Percentiles rank a stretch among this genome's conserved stretches.
Evolutionary conservation across 805 yeast genomes (phyloP).

Genomic region (Yarrowia sp.): DNA sequence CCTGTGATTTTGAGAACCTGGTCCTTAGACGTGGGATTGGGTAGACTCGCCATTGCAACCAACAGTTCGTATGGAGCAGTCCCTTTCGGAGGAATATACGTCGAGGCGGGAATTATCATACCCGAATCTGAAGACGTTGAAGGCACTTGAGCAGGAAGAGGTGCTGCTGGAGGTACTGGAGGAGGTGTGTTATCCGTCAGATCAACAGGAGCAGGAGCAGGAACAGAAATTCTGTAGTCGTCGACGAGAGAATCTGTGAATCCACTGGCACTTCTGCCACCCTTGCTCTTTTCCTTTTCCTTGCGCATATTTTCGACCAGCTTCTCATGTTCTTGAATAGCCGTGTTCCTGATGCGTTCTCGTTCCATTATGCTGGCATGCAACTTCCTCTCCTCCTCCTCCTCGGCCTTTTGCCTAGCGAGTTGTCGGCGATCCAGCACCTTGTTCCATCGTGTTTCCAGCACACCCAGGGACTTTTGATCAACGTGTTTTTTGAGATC

Average conservation of each 20-base stretch:
- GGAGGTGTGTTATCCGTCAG: background rate
- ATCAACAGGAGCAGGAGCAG: background rate
- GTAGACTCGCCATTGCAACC: background rate
- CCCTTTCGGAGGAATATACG: background rate
- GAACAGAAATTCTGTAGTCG: background rate
- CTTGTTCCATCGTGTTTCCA: background rate
- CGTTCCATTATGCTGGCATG: background rate
- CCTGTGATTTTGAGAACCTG: background rate
- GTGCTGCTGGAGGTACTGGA: too few species aligned
- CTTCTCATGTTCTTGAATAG: background rate
- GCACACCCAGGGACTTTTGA: background rate
- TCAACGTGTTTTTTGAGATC: constrained; percentile 3
- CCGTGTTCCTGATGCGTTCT: background rate
- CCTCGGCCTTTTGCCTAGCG: background rate
- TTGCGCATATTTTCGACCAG: background rate
- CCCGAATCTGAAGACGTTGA: too few species aligned
- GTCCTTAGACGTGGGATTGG: background rate
- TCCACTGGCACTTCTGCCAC: background rate
- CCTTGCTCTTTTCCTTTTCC: background rate
- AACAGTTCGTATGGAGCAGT: background rate
- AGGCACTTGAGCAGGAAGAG: too few species aligned
- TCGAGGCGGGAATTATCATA: too few species aligned
- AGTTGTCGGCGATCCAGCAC: background rate
- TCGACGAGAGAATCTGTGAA: background rate
- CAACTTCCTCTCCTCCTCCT: background rate